A percentile compares a stretch with the other conserved stretches of the same genome.
Conservation (phyloP, 352 stramenopile species). For the Globisporangium spinosum region DNA sequence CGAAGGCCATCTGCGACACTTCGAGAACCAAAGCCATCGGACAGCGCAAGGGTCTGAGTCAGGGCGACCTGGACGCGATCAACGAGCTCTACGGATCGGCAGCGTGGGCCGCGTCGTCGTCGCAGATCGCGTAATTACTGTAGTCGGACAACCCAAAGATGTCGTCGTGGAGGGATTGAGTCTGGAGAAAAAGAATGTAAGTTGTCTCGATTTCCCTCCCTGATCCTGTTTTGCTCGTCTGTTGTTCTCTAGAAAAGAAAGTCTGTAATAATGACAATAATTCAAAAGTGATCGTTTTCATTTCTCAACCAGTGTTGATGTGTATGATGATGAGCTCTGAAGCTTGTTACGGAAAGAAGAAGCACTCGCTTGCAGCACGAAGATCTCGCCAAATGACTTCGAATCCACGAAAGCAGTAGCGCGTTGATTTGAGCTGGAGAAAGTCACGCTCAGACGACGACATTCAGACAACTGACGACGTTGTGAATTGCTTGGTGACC, state of each 20-base stretch:
- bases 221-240: constrained; percentile 7
- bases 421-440: too few relatives aligned
- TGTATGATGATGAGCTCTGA: neutral
- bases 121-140: constrained; percentile 22
- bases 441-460: neutral
- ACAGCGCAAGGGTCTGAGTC: constrained; percentile 55
- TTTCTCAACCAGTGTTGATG: neutral
- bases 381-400: neutral
- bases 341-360: neutral
- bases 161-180: constrained; percentile 7
- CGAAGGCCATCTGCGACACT: constrained; percentile 51
- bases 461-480: neutral
- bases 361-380: too few relatives aligned
- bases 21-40: constrained; percentile 52
- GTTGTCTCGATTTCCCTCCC: constrained; percentile 8
- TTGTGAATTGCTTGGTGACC: constrained; percentile 6
- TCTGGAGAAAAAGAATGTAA: constrained; percentile 14
- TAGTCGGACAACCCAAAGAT: neutral
- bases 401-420: neutral
- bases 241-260: constrained; percentile 14
- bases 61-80: constrained; percentile 40
- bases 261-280: constrained; percentile 13
- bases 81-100: constrained; percentile 41
- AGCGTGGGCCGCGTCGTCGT: constrained; percentile 21
- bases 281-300: constrained; percentile 11